Base-by-base conservation (phyloP, 202 grass and related monocot genomes). In the Carex sylvatica region DNA sequence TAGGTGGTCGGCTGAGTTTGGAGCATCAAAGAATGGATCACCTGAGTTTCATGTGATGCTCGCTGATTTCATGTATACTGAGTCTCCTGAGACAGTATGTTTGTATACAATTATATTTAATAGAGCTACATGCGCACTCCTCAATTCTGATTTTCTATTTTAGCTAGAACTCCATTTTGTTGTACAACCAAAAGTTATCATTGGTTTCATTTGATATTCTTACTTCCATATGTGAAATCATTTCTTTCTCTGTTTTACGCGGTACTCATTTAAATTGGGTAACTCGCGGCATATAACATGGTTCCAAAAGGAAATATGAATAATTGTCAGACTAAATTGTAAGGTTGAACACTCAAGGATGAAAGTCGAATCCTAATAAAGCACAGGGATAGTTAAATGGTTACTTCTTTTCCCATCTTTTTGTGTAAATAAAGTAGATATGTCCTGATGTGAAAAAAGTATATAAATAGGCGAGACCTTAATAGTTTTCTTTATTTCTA, bases 1-100 rank as follows among this genome's bases (percentile, higher is more conserved):
- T 84, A 95, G 96, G 87, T 98, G 96, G 96, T 98, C 96, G 66
- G 84, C 86, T 30, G 96, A 98, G 69, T 91, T 92, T 89, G 91
- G 89, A 60, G 62, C 89, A 87, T 89, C 88, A 70, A 95, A 81
- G 84, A 88, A 77, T 89, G 92, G 96, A 84, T 90, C 91, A 82
- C 95, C 95, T 83, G 88, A 89, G 59, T 69, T 98, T 54, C 92
- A 98, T 79, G 92, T 89, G 72, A 98, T 98, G 96, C 86, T 98
- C 84, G 92, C 91, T 38, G 96, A 98, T 86, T 98, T 92, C 68
- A 79, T 98, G 78, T 98, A 91, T 87, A 91, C 89, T 22, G 92
- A 98, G 89, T 93, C 92, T 82, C 92, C 92, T 86, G 96, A 98
- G 70, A 88, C 89, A 86, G 96, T 98, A 95, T 70, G 68, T 87